Evolutionary conservation across 495 filamentous ascomycete species (phyloP), one percentile per base, ranked within the genome.

Genomic region (Aspergillus sparsus): DNA sequence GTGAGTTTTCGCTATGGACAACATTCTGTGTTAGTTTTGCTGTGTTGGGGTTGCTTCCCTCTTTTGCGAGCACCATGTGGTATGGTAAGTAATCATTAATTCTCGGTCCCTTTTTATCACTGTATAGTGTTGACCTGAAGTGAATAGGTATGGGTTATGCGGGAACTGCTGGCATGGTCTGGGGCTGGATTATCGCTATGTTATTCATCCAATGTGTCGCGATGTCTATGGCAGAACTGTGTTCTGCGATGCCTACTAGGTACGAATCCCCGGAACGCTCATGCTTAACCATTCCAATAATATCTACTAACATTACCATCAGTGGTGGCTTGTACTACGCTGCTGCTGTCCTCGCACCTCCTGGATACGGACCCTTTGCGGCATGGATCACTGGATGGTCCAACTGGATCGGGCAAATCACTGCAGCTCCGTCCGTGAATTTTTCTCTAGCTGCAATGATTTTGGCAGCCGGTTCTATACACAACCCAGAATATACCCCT

Each of bases 1-100:
- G 89, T 61, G 89, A 92, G 63, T 91, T 92, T 67, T 87, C 82
- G n/a, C 73, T 90, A n/a, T 92, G 87, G 85, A 89, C 88, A 11
- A 88, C 88, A 0, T 92, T 92, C 72, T 89, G 87, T 64, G 88
- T 92, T 50, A 87, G 83, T 57, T 92, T 92, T 68, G 87, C 89
- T 6, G 88, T 91, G 6, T 72, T 92, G 57, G 89, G 89, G 5
- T 68, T 92, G 51, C 71, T 92, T 42, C 89, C 89, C 0, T 88
- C 85, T 47, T 90, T 91, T 66, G 89, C 89, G 6, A 86, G 81
- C 54, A 93, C 89, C 0, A 73, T 93, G 53, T 86, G 81, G 64
- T 93, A 90, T 79, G 89, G 80, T 77, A 64, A 31, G 53, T 65
- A 7, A 33, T 35, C 7, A 32, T 15, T 18, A 54, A 11, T 10